Evolutionary conservation across 2,329 filamentous ascomycete genomes (phyloP), one percentile per base, ranked within the genome.

Genomic region (Diaporthe nobilis): DNA sequence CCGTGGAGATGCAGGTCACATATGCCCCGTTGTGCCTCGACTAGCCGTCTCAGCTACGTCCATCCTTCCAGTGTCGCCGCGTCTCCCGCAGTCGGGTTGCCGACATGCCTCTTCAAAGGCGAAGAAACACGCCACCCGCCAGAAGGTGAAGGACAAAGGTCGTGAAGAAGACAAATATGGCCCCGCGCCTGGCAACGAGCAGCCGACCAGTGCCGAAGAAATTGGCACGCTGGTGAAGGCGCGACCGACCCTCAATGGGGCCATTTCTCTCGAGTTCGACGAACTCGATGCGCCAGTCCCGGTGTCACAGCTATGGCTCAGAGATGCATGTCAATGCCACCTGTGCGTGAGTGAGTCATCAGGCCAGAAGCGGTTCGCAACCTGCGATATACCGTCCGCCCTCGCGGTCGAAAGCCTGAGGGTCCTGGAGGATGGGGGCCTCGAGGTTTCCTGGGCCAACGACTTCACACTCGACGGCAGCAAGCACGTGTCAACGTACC

Each of bases 371-470:
- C 88, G 84, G 77, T 89, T 87, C 79, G 83, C 84, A 0, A 86
- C 85, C 4, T 82, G 83, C 37, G 84, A 87, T 34, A 82, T 89
- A 9, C 83, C 84, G 7, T 42, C 78, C 5, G 63, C 80, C 17
- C 83, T 87, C 39, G 67, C 77, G 20, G 81, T 87, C 25, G 75
- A 78, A 10, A 28, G 77, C 2, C 83, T 85, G 37, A 77, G 80
- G 4, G 71, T 82, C 1, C 78, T 78, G 22, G 79, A 84, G 0
- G 83, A 87, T 25, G 87, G 86, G 13, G 83, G 85, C 1, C 83
- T 94, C 20, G 84, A 87, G 31, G 84, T 96, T 12, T 81, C 84
- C n/a, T 97, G 94, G 91, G 80, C 83, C 13, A 81, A 85, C 71
- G 88, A 90, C 75, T 84, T 87, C 63, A 78, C 81, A 4, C 81